Conservation (phyloP, 2,329 filamentous ascomycete genomes). For the Curvularia lunata region DNA sequence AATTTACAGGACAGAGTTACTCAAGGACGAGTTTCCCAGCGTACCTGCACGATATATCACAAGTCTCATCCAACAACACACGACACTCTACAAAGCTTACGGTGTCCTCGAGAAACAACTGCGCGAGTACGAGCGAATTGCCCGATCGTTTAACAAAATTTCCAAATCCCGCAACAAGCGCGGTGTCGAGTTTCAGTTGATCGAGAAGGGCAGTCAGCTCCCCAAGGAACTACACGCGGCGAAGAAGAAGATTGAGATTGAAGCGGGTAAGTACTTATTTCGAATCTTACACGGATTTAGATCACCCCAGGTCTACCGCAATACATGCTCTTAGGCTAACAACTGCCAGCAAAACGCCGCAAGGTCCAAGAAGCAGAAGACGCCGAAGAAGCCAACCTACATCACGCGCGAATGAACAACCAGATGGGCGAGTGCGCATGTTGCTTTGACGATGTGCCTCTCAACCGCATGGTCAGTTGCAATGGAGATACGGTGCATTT, state of each 20-base stretch:
- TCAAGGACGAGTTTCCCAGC: constrained; percentile 53
- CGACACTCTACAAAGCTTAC: constrained; percentile 51
- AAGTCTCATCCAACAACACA: constrained; percentile 35
- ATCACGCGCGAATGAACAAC: constrained; percentile 41
- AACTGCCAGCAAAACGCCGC: constrained; percentile 32
- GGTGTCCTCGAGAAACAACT: constrained; percentile 41
- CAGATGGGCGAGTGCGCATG: constrained; percentile 71
- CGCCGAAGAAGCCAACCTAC: constrained; percentile 48
- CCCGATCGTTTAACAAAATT: constrained; percentile 27
- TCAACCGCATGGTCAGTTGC: constrained; percentile 74
- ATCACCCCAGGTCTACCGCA: not conserved
- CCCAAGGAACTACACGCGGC: constrained; percentile 44
- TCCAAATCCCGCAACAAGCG: constrained; percentile 30
- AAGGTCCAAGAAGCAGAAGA: constrained; percentile 29
- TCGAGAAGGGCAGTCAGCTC: constrained; percentile 32
- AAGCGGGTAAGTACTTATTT: constrained; percentile 22
- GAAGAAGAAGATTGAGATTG: constrained; percentile 34
- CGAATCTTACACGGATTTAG: not conserved
- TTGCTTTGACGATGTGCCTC: constrained; percentile 71
- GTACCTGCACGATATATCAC: constrained; percentile 48
- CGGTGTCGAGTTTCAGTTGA: constrained; percentile 26
- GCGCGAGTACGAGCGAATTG: constrained; percentile 25
- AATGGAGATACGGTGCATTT: constrained; percentile 64
- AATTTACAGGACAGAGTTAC: constrained; percentile 33
- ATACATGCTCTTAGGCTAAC: constrained; percentile 10